Conservation (phyloP, 2,329 filamentous ascomycete species). For the Pyrenophora tritici-repentis region DNA sequence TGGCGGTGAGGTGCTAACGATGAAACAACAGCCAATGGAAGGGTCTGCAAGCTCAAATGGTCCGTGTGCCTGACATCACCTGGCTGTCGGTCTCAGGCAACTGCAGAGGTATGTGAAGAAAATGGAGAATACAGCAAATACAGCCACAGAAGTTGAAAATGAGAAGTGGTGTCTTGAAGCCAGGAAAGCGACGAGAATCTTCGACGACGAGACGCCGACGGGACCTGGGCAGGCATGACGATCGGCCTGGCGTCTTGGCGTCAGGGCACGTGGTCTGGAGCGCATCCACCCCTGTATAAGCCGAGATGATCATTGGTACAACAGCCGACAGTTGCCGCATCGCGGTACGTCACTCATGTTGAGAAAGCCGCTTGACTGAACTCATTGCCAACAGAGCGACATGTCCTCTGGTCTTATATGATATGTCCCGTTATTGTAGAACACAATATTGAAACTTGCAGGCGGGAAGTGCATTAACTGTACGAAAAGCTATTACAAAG, state of each 20-base stretch:
- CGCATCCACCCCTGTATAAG: conserved; percentile 14
- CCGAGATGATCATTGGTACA: conserved; percentile 16
- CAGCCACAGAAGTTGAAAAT: not conserved
- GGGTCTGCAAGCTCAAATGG: conserved; percentile 30
- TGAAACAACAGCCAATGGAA: conserved; percentile 29
- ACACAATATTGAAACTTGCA: conserved; percentile 5
- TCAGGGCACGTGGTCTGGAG: conserved; percentile 15
- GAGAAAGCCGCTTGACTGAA: conserved; percentile 30
- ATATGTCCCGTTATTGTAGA: conserved; percentile 32
- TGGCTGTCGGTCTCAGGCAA: conserved; percentile 5
- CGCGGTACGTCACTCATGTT: conserved; percentile 1
- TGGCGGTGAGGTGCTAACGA: conserved; percentile 25
- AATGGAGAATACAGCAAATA: not conserved
- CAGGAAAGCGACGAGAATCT: conserved; percentile 7
- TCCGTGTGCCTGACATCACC: conserved; percentile 41
- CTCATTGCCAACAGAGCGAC: conserved; percentile 26
- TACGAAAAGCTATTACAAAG: conserved; percentile 13
- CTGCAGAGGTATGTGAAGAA: conserved; percentile 7
- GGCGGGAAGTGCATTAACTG: conserved; percentile 7
- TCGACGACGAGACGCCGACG: conserved; percentile 5
- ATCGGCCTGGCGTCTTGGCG: conserved; percentile 16
- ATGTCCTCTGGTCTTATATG: conserved; percentile 30
- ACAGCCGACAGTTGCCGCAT: conserved; percentile 16
- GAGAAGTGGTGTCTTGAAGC: not conserved
- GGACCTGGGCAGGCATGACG: conserved; percentile 15